Evolutionary conservation across 1,284 basidiomycete species (phyloP).

Genomic region (Cryptococcus neoformans): DNA sequence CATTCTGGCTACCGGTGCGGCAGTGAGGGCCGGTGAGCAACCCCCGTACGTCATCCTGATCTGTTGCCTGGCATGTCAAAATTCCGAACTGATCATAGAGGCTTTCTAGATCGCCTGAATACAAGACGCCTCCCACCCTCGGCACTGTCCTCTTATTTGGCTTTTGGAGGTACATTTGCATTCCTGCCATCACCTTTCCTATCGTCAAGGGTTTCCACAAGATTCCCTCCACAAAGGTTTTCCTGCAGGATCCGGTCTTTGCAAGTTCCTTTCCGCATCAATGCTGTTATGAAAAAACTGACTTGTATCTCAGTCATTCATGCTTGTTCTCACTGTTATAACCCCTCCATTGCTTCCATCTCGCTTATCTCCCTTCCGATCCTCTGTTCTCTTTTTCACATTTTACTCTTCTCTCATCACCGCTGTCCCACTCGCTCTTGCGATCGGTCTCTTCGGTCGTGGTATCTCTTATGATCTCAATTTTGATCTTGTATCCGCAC

Average conservation of each 20-base stretch:
- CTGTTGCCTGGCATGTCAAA: neutral
- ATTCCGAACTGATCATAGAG: too few species aligned
- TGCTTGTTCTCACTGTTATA: constrained; percentile 30
- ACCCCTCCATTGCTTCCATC: constrained; percentile 33
- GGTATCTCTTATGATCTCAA: constrained; percentile 49
- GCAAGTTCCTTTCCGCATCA: constrained; percentile 18
- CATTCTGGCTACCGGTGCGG: constrained; percentile 31
- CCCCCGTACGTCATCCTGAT: constrained; percentile 2
- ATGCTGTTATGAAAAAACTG: neutral
- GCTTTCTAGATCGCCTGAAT: constrained; percentile 22
- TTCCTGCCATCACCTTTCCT: constrained; percentile 34
- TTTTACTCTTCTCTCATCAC: constrained; percentile 30
- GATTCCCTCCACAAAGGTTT: constrained; percentile 31
- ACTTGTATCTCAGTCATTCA: constrained; percentile 29
- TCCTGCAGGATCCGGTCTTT: constrained; percentile 41
- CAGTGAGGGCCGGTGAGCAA: constrained; percentile 25
- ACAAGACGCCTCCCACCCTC: constrained; percentile 36
- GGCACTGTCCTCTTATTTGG: constrained; percentile 36
- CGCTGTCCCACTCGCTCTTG: constrained; percentile 33
- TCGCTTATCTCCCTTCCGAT: constrained; percentile 29
- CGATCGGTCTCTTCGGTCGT: constrained; percentile 31
- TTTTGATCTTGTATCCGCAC: constrained; percentile 71
- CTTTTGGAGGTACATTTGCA: constrained; percentile 35
- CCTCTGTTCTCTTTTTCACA: constrained; percentile 31
- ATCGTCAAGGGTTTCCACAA: constrained; percentile 33